Conservation (phyloP, 2,329 filamentous ascomycete genomes). For the Clonostachys solani region DNA sequence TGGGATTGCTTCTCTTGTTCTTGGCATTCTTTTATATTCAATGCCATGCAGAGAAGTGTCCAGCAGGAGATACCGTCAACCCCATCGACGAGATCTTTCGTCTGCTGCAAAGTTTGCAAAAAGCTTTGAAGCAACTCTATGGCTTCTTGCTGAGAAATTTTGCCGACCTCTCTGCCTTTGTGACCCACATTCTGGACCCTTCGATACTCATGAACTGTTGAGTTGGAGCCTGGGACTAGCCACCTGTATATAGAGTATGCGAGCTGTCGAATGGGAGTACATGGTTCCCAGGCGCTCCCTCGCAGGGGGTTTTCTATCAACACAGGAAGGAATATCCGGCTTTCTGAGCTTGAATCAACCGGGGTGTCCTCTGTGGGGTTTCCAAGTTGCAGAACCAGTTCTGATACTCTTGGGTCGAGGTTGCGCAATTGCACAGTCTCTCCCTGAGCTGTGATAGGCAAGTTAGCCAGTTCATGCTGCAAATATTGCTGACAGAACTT, state of each 20-base stretch:
- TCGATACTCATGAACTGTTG: no score
- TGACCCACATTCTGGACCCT: no score
- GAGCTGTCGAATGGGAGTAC: slow-evolving; percentile 41
- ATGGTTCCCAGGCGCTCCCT: slow-evolving; percentile 53
- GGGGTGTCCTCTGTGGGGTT: not conserved
- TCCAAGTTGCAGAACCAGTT: slow-evolving; percentile 26
- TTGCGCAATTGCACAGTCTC: slow-evolving; percentile 7
- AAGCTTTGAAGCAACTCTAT: no score
- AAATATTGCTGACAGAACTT: slow-evolving; percentile 25
- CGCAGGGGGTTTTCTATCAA: slow-evolving; percentile 53
- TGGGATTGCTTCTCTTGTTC: slow-evolving; percentile 18
- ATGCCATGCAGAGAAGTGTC: slow-evolving; percentile 12
- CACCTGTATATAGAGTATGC: slow-evolving; percentile 46
- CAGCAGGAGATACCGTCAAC: not conserved
- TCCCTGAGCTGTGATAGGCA: slow-evolving; percentile 8
- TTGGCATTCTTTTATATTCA: slow-evolving; percentile 20
- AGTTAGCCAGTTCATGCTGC: slow-evolving; percentile 9
- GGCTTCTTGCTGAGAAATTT: no score
- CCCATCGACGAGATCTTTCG: no score
- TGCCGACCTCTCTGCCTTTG: no score
- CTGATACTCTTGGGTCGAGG: slow-evolving; percentile 32
- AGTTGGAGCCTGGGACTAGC: slow-evolving; percentile 4
- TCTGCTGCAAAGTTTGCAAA: no score
- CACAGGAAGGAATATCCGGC: slow-evolving; percentile 59
- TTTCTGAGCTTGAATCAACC: slow-evolving; percentile 9